Conservation (phyloP, 2,329 filamentous ascomycete species). For the Paraconiothyrium brasiliense region DNA sequence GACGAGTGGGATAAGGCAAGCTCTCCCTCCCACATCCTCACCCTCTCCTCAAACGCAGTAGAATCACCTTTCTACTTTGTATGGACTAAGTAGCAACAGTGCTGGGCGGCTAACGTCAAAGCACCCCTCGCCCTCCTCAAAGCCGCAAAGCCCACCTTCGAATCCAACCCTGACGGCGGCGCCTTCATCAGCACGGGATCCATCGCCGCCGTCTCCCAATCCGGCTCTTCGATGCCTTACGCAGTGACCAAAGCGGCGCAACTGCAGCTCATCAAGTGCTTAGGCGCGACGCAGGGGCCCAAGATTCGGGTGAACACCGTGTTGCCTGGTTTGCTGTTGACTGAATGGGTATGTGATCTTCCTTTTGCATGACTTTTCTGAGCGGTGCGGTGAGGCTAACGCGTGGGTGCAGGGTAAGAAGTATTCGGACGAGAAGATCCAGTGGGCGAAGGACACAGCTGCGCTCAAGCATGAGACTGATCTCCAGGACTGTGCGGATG, state of each 20-base stretch:
- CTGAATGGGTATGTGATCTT: conserved; percentile 54
- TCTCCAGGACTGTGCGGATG: conserved; percentile 64
- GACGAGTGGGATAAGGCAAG: conserved; percentile 70
- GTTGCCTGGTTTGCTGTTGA: conserved; percentile 70
- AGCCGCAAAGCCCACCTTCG: conserved; percentile 67
- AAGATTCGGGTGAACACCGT: conserved; percentile 74
- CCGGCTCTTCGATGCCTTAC: conserved; percentile 73
- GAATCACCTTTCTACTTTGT: not conserved
- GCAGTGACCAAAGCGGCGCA: conserved; percentile 80
- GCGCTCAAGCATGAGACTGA: conserved; percentile 67
- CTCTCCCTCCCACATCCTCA: conserved; percentile 12
- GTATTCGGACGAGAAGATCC: conserved; percentile 67
- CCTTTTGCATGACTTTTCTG: not conserved
- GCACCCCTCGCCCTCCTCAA: conserved; percentile 61
- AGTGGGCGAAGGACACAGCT: conserved; percentile 63
- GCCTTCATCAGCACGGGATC: conserved; percentile 71
- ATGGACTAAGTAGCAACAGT: conserved; percentile 48
- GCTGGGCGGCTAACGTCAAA: conserved; percentile 70
- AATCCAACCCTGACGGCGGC: conserved; percentile 69
- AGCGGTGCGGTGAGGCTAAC: not conserved
- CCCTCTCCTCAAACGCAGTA: conserved; percentile 2
- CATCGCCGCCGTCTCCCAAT: conserved; percentile 63
- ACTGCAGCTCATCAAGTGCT: conserved; percentile 72
- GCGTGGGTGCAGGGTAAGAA: conserved; percentile 56
- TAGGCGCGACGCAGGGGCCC: conserved; percentile 68